Conservation (phyloP, 192 early-diverging fungal genomes). For the Phycomyces blakesleeanus region DNA sequence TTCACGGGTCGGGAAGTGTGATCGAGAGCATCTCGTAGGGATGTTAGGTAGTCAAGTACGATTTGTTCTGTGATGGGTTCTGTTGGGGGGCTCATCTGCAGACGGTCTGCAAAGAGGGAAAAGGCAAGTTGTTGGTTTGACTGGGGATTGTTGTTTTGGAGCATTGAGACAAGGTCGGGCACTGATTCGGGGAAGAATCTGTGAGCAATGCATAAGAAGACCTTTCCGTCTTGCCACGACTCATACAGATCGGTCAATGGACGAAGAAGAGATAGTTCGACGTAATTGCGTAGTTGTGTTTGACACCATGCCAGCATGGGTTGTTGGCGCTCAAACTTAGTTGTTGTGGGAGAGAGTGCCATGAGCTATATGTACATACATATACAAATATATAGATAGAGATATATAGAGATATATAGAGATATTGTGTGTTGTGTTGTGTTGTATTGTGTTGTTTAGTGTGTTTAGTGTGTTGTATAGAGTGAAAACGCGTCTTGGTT, state of each 20-base stretch:
- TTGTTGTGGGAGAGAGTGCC: conserved; percentile 3
- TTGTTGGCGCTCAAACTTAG: conserved; percentile 6
- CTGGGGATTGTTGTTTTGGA: not conserved
- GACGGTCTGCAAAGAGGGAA: not conserved
- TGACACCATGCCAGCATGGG: conserved; percentile 22
- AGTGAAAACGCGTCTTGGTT: too few species aligned
- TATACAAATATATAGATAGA: not conserved
- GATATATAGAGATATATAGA: not conserved
- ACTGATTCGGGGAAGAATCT: conserved; percentile 14
- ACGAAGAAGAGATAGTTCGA: conserved; percentile 16
- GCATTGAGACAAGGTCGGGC: conserved; percentile 7
- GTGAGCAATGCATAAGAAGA: conserved; percentile 11
- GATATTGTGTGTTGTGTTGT: not conserved
- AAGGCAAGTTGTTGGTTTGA: not conserved
- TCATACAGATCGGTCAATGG: conserved; percentile 14
- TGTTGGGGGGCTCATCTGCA: not conserved
- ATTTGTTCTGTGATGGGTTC: not conserved
- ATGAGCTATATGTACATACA: not conserved
- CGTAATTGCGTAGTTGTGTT: conserved; percentile 6
- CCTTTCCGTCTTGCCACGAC: conserved; percentile 6
- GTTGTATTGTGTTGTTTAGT: too few species aligned
- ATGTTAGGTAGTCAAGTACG: not conserved
- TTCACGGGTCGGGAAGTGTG: not conserved
- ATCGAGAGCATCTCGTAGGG: not conserved
- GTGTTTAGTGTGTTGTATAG: too few species aligned